Base-by-base conservation (phyloP, 371 early-diverging fungal genomes). In the Vairimorpha ceranae region DNA sequence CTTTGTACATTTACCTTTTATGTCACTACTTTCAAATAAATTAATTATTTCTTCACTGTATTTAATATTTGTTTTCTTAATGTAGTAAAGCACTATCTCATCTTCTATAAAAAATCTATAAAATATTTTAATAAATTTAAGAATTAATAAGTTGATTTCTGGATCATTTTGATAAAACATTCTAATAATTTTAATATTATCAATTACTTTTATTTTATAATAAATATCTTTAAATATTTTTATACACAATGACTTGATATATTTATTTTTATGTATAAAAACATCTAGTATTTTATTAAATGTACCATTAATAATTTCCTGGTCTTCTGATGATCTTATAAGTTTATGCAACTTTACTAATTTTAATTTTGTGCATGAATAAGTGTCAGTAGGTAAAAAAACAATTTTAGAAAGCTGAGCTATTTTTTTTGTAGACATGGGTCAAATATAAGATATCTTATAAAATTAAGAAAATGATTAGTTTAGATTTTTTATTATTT, bases 91-190 rank as follows among this genome's bases (percentile, higher is more conserved):
- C 0, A 65, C 45, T 17, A 52, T 64, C 17, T 65, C 63, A n/a
- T 72, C 58, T 19, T 54, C 38, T 25, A 41, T 63, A 41, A 63
- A 72, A 43, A 72, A 72, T 36, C 41, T 45, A n/a, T 54, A 61
- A 64, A 72, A 72, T 3, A 72, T 52, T 15, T 35, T 12, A 10
- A 72, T 41, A 65, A 65, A 72, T 36, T 38, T 63, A 23, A 72
- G 32, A 7, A 35, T 32, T 10, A 72, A 30, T 43, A 41, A 32
- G 30, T 17, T 64, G 6, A 72, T 48, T 19, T 54, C 58, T 25
- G 33, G 27, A 43, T 72, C 72, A 65, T 63, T 72, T 3, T 48
- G 33, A 30, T 72, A 72, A 64, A 72, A 72, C 65, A 72, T 54
- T 8, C 58, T 25, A 1, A 63, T 52, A 27, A 72, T 54, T 32